Evolutionary conservation across 805 yeast genomes (phyloP), one percentile per base, ranked within the genome.

Genomic region (Ogataea haglerorum): DNA sequence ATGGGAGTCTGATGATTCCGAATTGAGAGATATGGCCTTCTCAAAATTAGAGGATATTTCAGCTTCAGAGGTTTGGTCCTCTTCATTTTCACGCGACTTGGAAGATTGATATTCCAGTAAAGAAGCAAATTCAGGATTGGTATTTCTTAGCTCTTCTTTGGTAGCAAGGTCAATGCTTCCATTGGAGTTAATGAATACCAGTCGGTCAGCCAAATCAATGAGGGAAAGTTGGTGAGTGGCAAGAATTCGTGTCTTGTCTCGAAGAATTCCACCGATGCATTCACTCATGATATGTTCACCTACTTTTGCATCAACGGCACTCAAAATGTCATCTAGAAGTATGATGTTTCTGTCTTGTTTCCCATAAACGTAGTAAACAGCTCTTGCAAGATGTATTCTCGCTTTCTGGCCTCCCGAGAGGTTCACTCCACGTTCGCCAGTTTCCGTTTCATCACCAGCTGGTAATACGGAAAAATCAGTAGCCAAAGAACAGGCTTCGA

Each of bases 401-500:
- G 95, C 90, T 66, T 85, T 86, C 60, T 86, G 95, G 38, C 95
- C 95, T 45, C 95, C 95, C 4, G 90, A 82, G 26, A 86, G 62
- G 0, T 89, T 84, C 35, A 86, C 79, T 53, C 95, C 95, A 58
- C 86, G 72, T 58, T 86, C 95, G 47, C 95, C 95, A 49, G 86
- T 83, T 58, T 81, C 83, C 1, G 95, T 84, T 34, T 56, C 51
- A 54, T 86, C 95, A 28, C 91, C 91, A 15, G 78, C 85, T 8
- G 85, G 85, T 22, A 86, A 61, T 19, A 75, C 67, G 4, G 73
- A 73, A 44, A 86, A 65, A 61, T 86, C 95, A 30, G 73, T 75
- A 28, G 69, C 68, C 43, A 86, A 63, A 0, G 87, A 77, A 63
- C 95, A 86, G 2, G 80, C 80, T 21, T 69, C 65, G 15, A 86